Evolutionary conservation across 345 rosid genomes (phyloP), one percentile per base, ranked within the genome.

Genomic region (Triadica sebifera): DNA sequence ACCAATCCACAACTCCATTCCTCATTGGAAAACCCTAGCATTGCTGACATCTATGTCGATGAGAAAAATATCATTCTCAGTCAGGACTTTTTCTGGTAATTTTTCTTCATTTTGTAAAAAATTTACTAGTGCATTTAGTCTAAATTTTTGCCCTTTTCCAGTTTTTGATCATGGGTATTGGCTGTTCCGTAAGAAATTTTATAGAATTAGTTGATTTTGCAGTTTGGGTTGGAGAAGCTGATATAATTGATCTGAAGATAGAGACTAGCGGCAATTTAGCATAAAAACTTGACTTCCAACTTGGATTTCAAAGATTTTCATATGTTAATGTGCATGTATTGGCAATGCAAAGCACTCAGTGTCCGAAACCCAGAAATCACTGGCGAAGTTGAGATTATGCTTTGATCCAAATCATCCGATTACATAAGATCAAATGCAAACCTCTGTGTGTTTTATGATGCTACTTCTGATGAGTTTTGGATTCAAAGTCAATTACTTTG

Each of bases 1-100:
- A 60, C 80, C 65, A 74, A 81, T 49, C 69, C 55, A 46, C 76
- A 46, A 64, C 68, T 72, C 83, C 60, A 67, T 25, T 41, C 77
- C 24, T 60, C 65, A 1, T 29, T 13, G 8, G 60, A 74, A 71
- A 58, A 71, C 22, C 67, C 81, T 41, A 38, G 61, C 22, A 50
- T 37, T n/a, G 73, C 45, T 43, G 93, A 81, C 43, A 53, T 75
- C 34, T 77, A 75, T 67, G 75, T 70, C n/a, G 84, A 86, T 22
- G 94, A 89, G 34, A 85, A 80, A 67, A 92, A 91, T 60, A 89
- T 83, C 80, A 93, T 95, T 59, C 99, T 95, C 77, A 95, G 96
- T 38, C 98, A 95, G 84, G 99, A 91, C 55, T 91, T 95, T 81
- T 95, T 95, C 84, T 95, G 99, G 99, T 95, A 83, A 45, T 61